phyloP scores from a whole-genome alignment of 129 eudicot species.

The Glebionis coronaria region DNA sequence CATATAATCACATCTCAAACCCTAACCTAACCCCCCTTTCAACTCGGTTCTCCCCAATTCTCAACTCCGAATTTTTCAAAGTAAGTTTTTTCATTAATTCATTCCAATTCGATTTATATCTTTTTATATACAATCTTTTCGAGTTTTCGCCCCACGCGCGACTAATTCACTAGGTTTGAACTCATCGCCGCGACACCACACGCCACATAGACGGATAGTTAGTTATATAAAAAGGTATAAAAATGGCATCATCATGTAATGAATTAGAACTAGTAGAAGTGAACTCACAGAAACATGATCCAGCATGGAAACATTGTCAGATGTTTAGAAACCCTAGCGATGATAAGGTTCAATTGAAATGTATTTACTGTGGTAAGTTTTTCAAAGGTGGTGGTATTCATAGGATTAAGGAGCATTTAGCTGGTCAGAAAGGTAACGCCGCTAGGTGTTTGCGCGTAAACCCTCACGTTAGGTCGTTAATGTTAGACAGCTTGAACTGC shows the following conservation, averaged over 20 bases:
- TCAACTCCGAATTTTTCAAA: constrained; percentile 32
- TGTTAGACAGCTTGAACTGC: constrained; percentile 75
- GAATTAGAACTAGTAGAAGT: constrained; percentile 72
- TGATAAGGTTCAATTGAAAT: constrained; percentile 82
- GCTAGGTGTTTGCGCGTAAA: constrained; percentile 67
- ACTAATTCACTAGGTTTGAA: no score
- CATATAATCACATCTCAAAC: constrained; percentile 28
- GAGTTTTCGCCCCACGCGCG: no score
- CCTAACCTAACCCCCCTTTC: constrained; percentile 30
- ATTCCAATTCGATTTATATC: not conserved
- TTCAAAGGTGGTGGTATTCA: constrained; percentile 99
- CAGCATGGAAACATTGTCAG: constrained; percentile 95
- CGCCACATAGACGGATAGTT: no score
- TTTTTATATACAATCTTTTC: not conserved
- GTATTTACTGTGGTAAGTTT: constrained; percentile 84
- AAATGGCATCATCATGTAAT: constrained; percentile 55
- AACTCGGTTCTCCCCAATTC: constrained; percentile 50
- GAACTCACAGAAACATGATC: constrained; percentile 87
- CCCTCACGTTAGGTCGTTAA: constrained; percentile 64
- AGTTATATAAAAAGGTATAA: not conserved
- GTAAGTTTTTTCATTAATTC: constrained; percentile 44
- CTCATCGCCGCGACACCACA: no score
- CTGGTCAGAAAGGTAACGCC: constrained; percentile 88
- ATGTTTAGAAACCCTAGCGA: constrained; percentile 60
- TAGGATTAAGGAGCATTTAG: constrained; percentile 87